Conservation (phyloP, 2,329 filamentous ascomycete genomes). For the Thielaviopsis populi region DNA sequence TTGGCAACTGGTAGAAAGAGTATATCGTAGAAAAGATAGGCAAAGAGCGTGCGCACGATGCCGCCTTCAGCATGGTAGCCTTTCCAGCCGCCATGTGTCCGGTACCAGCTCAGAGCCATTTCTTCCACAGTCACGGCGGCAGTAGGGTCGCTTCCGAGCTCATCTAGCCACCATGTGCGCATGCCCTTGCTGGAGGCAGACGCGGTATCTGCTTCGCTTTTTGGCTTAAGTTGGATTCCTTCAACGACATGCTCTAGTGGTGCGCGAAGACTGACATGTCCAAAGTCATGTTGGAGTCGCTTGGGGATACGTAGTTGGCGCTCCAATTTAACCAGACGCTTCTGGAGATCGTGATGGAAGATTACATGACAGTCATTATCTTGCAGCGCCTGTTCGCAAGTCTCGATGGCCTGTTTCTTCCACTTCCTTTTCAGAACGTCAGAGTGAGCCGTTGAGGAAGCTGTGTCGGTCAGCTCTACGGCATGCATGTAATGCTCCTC, state of each 20-base stretch:
- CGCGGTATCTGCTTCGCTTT: neutral
- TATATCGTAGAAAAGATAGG: conserved; percentile 84
- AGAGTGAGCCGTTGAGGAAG: conserved; percentile 30
- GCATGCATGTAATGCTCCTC: conserved; percentile 90
- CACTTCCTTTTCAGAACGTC: conserved; percentile 54
- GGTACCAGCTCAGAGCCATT: conserved; percentile 85
- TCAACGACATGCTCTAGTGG: conserved; percentile 61
- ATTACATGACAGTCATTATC: conserved; percentile 83
- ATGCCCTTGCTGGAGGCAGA: conserved; percentile 30
- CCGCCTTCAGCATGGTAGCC: conserved; percentile 89
- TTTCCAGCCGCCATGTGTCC: conserved; percentile 63
- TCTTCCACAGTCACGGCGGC: conserved; percentile 77
- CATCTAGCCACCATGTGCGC: conserved; percentile 82
- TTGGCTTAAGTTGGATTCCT: conserved; percentile 54
- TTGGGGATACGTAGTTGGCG: conserved; percentile 68
- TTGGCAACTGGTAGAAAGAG: conserved; percentile 89
- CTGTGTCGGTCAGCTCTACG: conserved; percentile 27
- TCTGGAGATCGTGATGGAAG: conserved; percentile 88
- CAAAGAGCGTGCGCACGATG: conserved; percentile 79
- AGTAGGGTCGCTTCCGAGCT: conserved; percentile 40
- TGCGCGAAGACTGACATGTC: conserved; percentile 62
- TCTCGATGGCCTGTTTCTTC: conserved; percentile 59
- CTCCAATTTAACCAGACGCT: conserved; percentile 82
- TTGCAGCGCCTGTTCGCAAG: conserved; percentile 75
- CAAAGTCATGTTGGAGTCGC: conserved; percentile 82